phyloP scores from a whole-genome alignment of 257 asterid genomes.

The Misopates orontium region DNA sequence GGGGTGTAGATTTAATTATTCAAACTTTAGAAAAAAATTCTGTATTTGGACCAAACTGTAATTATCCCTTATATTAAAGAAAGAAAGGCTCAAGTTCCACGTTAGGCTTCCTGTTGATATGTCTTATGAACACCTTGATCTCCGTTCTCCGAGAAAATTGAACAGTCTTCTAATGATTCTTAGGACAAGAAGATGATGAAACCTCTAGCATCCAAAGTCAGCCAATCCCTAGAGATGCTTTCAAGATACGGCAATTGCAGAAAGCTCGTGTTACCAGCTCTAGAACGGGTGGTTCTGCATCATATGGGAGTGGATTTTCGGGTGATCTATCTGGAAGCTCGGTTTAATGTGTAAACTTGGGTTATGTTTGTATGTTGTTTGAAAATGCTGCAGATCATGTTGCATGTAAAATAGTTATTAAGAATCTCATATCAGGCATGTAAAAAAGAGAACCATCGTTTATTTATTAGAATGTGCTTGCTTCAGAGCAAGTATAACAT shows the following conservation, averaged over 20 bases:
- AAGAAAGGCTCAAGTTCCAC: neutral
- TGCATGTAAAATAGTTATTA: conserved; percentile 16
- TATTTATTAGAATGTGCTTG: too few species aligned
- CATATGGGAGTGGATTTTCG: conserved; percentile 92
- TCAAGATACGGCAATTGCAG: conserved; percentile 81
- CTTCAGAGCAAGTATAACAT: too few species aligned
- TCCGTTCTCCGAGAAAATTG: neutral
- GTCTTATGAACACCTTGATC: neutral
- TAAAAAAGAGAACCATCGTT: neutral
- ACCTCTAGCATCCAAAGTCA: conserved; percentile 68
- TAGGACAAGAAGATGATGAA: conserved; percentile 86
- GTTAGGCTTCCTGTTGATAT: neutral
- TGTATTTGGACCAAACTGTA: too few species aligned
- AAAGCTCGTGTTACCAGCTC: conserved; percentile 58
- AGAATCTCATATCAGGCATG: neutral
- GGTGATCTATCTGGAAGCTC: conserved; percentile 91
- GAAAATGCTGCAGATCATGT: neutral
- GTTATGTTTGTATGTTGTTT: conserved; percentile 25
- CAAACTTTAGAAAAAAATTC: too few species aligned
- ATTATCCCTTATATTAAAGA: too few species aligned
- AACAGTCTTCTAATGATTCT: neutral
- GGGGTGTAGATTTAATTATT: too few species aligned
- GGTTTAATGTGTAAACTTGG: conserved; percentile 31
- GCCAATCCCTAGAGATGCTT: conserved; percentile 79
- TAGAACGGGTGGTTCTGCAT: conserved; percentile 64